Conservation (phyloP, 371 early-diverging fungal species). For the Racocetra persica region DNA sequence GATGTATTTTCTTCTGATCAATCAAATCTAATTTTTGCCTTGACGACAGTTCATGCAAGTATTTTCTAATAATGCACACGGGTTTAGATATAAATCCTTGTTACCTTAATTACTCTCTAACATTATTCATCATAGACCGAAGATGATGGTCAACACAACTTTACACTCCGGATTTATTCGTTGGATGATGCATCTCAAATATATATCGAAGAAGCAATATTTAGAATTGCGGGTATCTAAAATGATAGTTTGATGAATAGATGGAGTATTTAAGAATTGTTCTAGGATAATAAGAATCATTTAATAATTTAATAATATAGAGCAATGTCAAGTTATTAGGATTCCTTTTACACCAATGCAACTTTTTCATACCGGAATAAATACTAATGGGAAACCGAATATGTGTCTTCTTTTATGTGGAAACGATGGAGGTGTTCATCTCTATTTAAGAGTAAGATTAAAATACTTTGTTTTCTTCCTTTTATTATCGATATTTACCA, state of each 20-base stretch:
- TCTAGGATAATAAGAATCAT: neutral
- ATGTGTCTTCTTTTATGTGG: conserved; percentile 54
- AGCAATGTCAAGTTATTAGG: conserved; percentile 53
- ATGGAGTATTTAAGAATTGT: no score
- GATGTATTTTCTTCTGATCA: conserved; percentile 10
- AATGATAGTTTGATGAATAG: neutral
- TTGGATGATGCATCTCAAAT: neutral
- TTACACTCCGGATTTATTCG: conserved; percentile 30
- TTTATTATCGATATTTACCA: neutral
- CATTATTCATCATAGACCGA: neutral
- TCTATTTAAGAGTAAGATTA: conserved; percentile 46
- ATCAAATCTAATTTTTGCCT: conserved; percentile 15
- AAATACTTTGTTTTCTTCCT: neutral
- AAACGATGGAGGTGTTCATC: conserved; percentile 56
- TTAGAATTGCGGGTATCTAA: conserved; percentile 3
- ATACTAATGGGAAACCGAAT: conserved; percentile 43
- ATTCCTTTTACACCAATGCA: conserved; percentile 58
- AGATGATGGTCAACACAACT: conserved; percentile 11
- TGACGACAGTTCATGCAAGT: conserved; percentile 37
- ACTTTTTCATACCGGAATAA: conserved; percentile 51
- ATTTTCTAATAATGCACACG: neutral
- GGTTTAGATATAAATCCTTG: neutral
- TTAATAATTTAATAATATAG: conserved; percentile 42
- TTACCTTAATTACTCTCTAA: neutral
- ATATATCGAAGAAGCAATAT: conserved; percentile 12